These are phyloP conservation scores for Mycothermus thermophilus DNA, from an alignment of 495 filamentous ascomycete genomes.

Conservation along the genomic window DNA sequence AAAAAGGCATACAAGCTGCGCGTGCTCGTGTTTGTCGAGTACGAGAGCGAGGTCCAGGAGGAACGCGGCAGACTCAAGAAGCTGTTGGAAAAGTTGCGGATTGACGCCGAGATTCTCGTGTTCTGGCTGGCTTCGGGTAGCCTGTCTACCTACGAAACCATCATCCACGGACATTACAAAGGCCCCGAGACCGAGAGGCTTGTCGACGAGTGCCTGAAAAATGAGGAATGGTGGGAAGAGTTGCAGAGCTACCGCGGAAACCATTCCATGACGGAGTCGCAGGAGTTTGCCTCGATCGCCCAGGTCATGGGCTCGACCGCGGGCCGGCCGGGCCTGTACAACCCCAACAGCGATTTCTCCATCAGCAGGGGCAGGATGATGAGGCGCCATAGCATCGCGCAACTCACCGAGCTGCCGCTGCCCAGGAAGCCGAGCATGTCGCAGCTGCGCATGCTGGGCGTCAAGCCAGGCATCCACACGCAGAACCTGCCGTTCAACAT, in stretches of 20 bases:
- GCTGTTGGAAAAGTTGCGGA: slow-evolving; percentile 66
- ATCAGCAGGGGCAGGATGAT: slow-evolving; percentile 9
- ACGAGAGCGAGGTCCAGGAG: slow-evolving; percentile 71
- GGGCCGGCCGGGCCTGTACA: slow-evolving; percentile 20
- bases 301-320: slow-evolving; percentile 22
- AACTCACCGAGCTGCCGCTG: slow-evolving; percentile 23
- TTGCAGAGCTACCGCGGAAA: slow-evolving; percentile 47
- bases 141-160: slow-evolving; percentile 58
- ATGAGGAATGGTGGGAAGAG: slow-evolving; percentile 76
- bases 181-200: slow-evolving; percentile 32
- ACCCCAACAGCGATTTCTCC: slow-evolving; percentile 12
- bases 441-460: slow-evolving; percentile 45
- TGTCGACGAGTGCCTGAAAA: slow-evolving; percentile 46
- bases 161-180: slow-evolving; percentile 50
- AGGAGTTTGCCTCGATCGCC: slow-evolving; percentile 20
- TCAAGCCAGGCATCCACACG: slow-evolving; percentile 62
- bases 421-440: slow-evolving; percentile 50
- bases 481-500: slow-evolving; percentile 55
- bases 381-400: slow-evolving; percentile 24
- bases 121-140: slow-evolving; percentile 70
- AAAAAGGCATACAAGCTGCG: slow-evolving; percentile 61
- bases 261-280: slow-evolving; percentile 36
- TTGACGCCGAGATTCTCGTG: slow-evolving; percentile 64
- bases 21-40: slow-evolving; percentile 78
- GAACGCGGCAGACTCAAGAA: slow-evolving; percentile 60